Evolutionary conservation across 1,284 basidiomycete species (phyloP).

Genomic region (Baeospora myosura): DNA sequence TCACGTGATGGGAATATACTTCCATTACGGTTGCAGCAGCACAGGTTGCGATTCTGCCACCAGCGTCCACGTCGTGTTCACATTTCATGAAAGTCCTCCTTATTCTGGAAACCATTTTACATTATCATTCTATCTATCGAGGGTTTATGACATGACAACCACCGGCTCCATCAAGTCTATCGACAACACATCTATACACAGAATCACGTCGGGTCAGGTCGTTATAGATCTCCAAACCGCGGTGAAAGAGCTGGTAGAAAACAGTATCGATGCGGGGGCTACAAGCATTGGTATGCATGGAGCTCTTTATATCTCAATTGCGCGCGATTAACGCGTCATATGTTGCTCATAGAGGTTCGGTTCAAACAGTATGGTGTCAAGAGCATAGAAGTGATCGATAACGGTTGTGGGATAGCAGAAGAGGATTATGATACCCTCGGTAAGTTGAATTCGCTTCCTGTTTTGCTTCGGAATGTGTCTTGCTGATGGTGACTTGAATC

Average conservation of each 20-base stretch:
- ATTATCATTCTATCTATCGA: too few species aligned
- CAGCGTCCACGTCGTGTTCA: too few species aligned
- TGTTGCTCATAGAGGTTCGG: slow-evolving; percentile 83
- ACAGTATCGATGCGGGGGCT: slow-evolving; percentile 89
- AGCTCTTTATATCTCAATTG: neutral
- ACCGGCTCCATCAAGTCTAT: slow-evolving; percentile 59
- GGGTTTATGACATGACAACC: too few species aligned
- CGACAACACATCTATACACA: slow-evolving; percentile 71
- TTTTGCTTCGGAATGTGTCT: neutral
- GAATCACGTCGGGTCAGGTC: slow-evolving; percentile 91
- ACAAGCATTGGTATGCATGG: slow-evolving; percentile 75
- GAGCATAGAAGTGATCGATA: slow-evolving; percentile 88
- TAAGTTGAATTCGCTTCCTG: slow-evolving; percentile 26
- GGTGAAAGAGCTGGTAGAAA: slow-evolving; percentile 96
- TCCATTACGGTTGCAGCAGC: too few species aligned
- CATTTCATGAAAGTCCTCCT: too few species aligned
- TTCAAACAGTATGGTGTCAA: slow-evolving; percentile 87
- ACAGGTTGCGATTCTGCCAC: too few species aligned
- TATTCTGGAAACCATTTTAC: too few species aligned
- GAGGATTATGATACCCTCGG: slow-evolving; percentile 77
- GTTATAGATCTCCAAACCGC: slow-evolving; percentile 90
- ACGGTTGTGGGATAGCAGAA: slow-evolving; percentile 80
- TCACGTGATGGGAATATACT: too few species aligned
- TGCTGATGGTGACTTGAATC: slow-evolving; percentile 6
- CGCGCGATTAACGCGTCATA: neutral